Base-by-base conservation (phyloP, 2,329 filamentous ascomycete species). In the Coleophoma crateriformis region DNA sequence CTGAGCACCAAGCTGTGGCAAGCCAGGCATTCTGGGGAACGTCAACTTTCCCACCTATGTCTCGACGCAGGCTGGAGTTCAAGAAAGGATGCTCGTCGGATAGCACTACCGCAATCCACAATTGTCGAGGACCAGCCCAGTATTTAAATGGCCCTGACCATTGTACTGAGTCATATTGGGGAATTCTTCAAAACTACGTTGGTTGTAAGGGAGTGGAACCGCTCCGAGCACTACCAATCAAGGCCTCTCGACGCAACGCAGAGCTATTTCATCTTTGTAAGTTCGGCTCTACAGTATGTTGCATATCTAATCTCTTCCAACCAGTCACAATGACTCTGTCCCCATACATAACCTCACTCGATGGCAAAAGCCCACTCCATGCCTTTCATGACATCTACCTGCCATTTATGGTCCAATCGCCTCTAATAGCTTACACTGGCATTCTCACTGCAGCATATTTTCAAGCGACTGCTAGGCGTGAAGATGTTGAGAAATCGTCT, bases 161-260 rank as follows among this genome's bases (percentile, higher is more conserved):
- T 47, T 40, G 46, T 44, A 11, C 13, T 17, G 33, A 38, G 46
- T 19, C 52, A 13, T 15, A 52, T 17, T 34, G 40, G 39, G 47
- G 19, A 27, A 32, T 43, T 12, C 19, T 40, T 3, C 44, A 45
- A 13, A 40, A 43, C 15, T 48, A 47, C 13, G 35, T 52, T 22
- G 52, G 52, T 5, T 49, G 49, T 39, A 46, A 47, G 27, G 49
- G 34, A 53, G 51, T 37, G 49, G 57, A 47, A 68, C 75, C 62
- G 71, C 71, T 66, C 73, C 73, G 51, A 64, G 52, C 51, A 3
- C 50, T 64, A 41, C 57, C 58, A 14, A 56, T 64, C 33, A 58
- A 58, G 7, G 15, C 55, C 10, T 55, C 58, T 1, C 50, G 48
- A 14, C 51, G 56, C 3, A 61, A 64, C 38, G 51, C 55, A 4